Evolutionary conservation across 371 early-diverging fungal genomes (phyloP).

Genomic region (Mucor plumbeus): DNA sequence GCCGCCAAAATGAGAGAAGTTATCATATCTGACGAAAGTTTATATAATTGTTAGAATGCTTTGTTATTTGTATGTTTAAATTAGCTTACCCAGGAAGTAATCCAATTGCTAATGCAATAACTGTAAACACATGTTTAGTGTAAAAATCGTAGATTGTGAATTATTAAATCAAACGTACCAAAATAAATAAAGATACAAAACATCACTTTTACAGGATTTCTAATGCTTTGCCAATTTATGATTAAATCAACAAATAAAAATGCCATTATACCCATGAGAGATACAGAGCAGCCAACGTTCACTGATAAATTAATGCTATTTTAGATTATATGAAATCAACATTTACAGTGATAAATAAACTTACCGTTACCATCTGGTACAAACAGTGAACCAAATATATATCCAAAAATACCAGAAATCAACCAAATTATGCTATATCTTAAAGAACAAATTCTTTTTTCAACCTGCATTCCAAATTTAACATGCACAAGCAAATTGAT

Average conservation of each 20-base stretch:
- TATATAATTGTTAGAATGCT: neutral
- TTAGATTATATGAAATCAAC: neutral
- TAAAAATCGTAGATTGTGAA: no score
- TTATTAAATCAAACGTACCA: neutral
- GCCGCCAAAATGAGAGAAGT: constrained; percentile 69
- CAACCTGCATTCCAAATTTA: constrained; percentile 66
- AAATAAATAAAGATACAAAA: neutral
- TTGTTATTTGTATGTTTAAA: constrained; percentile 53
- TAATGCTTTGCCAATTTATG: constrained; percentile 64
- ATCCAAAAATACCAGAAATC: constrained; percentile 72
- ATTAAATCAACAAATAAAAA: constrained; percentile 71
- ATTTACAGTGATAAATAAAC: neutral
- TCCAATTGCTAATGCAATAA: neutral
- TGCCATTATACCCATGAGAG: constrained; percentile 76
- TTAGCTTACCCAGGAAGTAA: constrained; percentile 43
- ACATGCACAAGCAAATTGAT: constrained; percentile 73
- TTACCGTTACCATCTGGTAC: constrained; percentile 53
- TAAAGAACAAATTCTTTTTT: constrained; percentile 70
- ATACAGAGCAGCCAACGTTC: constrained; percentile 77
- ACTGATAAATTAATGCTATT: constrained; percentile 24
- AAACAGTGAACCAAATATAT: constrained; percentile 74
- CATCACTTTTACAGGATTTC: constrained; percentile 15
- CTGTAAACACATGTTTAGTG: neutral
- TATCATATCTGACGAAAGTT: constrained; percentile 59
- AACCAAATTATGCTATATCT: constrained; percentile 72